Base-by-base conservation (phyloP, 495 filamentous ascomycete genomes). In the Penicillium cataractarum region DNA sequence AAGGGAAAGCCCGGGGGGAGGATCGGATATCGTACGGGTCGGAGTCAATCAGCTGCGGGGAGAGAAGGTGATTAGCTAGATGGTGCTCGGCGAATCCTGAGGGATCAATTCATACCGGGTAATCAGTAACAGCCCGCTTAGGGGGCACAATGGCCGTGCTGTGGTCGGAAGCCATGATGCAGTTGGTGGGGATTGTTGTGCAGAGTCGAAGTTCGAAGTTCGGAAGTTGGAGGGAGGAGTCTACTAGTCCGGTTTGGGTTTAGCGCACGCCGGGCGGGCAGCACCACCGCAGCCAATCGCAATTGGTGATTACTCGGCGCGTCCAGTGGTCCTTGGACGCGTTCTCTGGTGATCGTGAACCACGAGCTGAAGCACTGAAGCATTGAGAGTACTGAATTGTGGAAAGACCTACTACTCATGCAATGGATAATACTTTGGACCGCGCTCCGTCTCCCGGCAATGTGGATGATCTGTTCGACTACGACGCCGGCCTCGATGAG, bases 11-110 rank as follows among this genome's bases (percentile, higher is more conserved):
- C 32, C 24, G 10, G 49, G 49, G 33, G 26, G 29, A 60, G 57
- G 37, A 61, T 61, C 62, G 65, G 66, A 60, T 65, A 77, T 51
- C 89, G 75, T 92, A 98, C 94, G 94, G 94, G 79, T 98, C 94
- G 80, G 87, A 93, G 81, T 98, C 94, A 75, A 98, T 98, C 79
- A 97, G 89, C 94, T 98, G 51, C 51, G 51, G 51, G 51, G 17
- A 70, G 48, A 29, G 7, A 60, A 54, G 69, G 62, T 65, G 40
- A 59, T 77, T 72, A 75, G 74, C 58, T 71, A 31, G 40, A 55
- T n/a, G n/a, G 17, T 54, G 1, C 10, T 37, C 13, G 33, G 22
- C 9, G 13, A 32, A 37, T 15, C 32, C 10, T 17, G 27, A 31
- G 17, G 32, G 40, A 53, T 29, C 13, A 52, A 57, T 55, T 82